Conservation (phyloP, 1,284 basidiomycete genomes). For the Puccinia polysora region DNA sequence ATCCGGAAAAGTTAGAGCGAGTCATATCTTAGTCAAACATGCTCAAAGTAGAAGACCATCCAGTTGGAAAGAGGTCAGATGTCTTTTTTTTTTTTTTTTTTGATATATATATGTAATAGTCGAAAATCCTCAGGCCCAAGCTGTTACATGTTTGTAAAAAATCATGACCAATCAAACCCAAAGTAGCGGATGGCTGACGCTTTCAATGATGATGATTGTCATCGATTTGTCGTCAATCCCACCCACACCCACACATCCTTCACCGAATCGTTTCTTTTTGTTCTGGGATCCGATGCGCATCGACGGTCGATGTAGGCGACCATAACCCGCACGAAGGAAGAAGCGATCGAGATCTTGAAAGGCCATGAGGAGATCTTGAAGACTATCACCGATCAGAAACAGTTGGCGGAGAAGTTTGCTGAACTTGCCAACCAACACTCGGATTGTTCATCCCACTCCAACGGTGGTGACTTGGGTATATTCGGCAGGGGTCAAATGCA, state of each 20-base stretch:
- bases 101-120: too few species aligned
- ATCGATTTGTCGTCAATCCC: constrained; percentile 13
- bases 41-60: constrained; percentile 75
- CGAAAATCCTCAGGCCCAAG: too few species aligned
- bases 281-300: too few species aligned
- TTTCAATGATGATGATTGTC: background rate
- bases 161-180: too few species aligned
- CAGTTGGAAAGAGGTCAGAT: constrained; percentile 52
- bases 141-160: too few species aligned
- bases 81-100: background rate
- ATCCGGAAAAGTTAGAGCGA: constrained; percentile 63
- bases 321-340: constrained; percentile 83
- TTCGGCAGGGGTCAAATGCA: constrained; percentile 92
- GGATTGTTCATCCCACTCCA: constrained; percentile 77
- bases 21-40: constrained; percentile 93
- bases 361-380: constrained; percentile 58
- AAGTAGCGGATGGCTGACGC: background rate
- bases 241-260: too few species aligned
- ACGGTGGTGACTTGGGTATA: constrained; percentile 77
- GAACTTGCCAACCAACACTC: constrained; percentile 70
- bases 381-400: constrained; percentile 22
- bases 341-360: constrained; percentile 73
- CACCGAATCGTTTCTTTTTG: too few species aligned
- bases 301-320: constrained; percentile 64
- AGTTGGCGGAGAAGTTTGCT: constrained; percentile 62